Percentiles rank a stretch among this genome's conserved stretches.
Evolutionary conservation across 257 asterid species (phyloP).

Genomic region (Plantago major): DNA sequence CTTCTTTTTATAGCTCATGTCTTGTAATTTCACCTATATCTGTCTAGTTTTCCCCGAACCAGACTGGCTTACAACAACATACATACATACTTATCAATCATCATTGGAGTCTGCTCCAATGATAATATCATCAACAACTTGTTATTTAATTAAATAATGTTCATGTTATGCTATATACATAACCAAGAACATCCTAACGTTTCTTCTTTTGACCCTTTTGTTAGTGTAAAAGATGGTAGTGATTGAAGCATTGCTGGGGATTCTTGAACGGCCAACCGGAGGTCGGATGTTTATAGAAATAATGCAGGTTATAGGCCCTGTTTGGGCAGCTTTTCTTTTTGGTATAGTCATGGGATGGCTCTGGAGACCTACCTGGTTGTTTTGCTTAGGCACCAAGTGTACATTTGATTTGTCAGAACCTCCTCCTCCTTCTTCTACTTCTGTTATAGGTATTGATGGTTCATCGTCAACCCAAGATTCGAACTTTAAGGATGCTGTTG

Average conservation of each 20-base stretch:
- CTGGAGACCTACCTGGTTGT: constrained; percentile 98
- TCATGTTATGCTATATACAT: no score
- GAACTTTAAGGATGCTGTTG: constrained; percentile 17
- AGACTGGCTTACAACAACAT: no score
- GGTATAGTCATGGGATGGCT: constrained; percentile 83
- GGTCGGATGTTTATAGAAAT: constrained; percentile 50
- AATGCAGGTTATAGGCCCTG: constrained; percentile 59
- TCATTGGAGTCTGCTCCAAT: no score
- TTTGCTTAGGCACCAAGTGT: constrained; percentile 38
- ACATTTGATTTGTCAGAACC: constrained; percentile 58
- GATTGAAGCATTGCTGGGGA: constrained; percentile 50
- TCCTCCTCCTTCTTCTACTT: constrained; percentile 39
- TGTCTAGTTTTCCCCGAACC: no score
- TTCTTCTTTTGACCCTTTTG: no score
- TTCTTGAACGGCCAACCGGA: constrained; percentile 46
- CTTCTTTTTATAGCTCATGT: no score
- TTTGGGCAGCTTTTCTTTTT: constrained; percentile 67
- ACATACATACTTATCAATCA: no score
- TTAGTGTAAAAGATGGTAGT: constrained; percentile 32
- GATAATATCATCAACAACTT: no score
- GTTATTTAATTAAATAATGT: no score
- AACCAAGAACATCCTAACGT: no score
- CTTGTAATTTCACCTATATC: no score
- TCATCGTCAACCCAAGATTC: constrained; percentile 20
- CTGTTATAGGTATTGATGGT: constrained; percentile 10